phyloP scores from a whole-genome alignment of 345 rosid genomes.

The Camelina sativa region DNA sequence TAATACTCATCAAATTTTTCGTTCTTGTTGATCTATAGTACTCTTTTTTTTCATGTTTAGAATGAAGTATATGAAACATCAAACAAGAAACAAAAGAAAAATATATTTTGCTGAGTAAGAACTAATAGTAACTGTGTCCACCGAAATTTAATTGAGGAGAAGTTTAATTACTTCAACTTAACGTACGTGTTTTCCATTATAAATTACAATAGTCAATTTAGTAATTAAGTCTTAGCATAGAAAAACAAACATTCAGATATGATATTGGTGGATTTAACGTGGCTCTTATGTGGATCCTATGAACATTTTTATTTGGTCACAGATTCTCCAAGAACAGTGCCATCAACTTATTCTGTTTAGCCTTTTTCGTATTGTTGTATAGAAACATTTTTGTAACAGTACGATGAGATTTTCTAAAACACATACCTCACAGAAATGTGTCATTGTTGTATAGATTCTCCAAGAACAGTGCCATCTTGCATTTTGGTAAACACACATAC shows the following conservation, averaged over 20 bases:
- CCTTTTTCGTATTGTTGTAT: neutral
- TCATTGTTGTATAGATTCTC: too few species aligned
- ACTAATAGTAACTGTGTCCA: neutral
- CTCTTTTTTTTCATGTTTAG: too few species aligned
- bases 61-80: neutral
- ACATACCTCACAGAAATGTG: too few species aligned
- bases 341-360: slow-evolving; percentile 5
- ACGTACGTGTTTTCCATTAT: slow-evolving; percentile 35
- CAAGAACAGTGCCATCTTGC: too few species aligned
- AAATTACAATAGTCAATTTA: slow-evolving; percentile 24
- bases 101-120: neutral
- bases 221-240: slow-evolving; percentile 13
- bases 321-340: slow-evolving; percentile 11
- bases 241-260: slow-evolving; percentile 4
- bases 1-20: too few species aligned
- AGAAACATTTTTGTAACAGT: neutral
- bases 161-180: slow-evolving; percentile 8
- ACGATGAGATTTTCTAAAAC: too few species aligned
- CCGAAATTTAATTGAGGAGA: neutral
- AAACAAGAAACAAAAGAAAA: neutral
- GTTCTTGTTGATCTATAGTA: too few species aligned
- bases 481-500: too few species aligned
- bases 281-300: slow-evolving; percentile 20
- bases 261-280: slow-evolving; percentile 28
- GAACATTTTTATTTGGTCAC: slow-evolving; percentile 5